phyloP scores from a whole-genome alignment of 495 filamentous ascomycete genomes.

The Aspergillus diversus region DNA sequence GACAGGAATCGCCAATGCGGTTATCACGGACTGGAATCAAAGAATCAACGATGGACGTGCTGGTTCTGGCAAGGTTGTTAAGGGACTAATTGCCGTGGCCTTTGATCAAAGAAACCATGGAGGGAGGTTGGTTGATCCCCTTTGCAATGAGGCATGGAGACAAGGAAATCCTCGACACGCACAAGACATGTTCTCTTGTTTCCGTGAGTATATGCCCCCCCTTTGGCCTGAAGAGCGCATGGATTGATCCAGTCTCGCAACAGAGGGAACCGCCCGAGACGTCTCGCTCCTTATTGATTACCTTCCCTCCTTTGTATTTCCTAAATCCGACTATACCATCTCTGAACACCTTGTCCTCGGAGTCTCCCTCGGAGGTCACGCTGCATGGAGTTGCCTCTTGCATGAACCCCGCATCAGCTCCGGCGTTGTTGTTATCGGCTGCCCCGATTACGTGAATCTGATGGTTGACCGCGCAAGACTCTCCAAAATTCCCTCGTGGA shows the following conservation, averaged over 20 bases:
- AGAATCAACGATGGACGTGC: slow-evolving; percentile 32
- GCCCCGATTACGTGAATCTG: slow-evolving; percentile 81
- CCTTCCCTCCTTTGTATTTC: slow-evolving; percentile 75
- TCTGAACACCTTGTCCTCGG: slow-evolving; percentile 76
- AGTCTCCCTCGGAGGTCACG: slow-evolving; percentile 85
- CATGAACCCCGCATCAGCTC: slow-evolving; percentile 76
- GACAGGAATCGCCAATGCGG: slow-evolving; percentile 57
- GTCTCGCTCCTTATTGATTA: slow-evolving; percentile 71
- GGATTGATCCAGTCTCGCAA: too few relatives aligned
- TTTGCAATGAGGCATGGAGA: slow-evolving; percentile 75
- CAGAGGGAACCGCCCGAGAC: slow-evolving; percentile 76
- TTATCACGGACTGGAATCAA: slow-evolving; percentile 63
- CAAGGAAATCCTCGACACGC: slow-evolving; percentile 82
- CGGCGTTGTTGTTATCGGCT: slow-evolving; percentile 81
- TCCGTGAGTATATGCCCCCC: slow-evolving; percentile 43
- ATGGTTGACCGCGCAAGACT: slow-evolving; percentile 76
- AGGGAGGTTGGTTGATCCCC: slow-evolving; percentile 58
- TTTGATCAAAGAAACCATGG: slow-evolving; percentile 96
- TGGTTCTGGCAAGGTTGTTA: slow-evolving; percentile 26
- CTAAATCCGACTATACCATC: slow-evolving; percentile 54
- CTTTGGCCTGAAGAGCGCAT: too few relatives aligned
- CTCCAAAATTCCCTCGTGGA: slow-evolving; percentile 69
- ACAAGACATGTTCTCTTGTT: slow-evolving; percentile 80
- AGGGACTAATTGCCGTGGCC: slow-evolving; percentile 73
- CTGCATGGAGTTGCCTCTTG: slow-evolving; percentile 80